phyloP scores from a whole-genome alignment of 2,329 filamentous ascomycete species.

The Epichloe coenophiala region DNA sequence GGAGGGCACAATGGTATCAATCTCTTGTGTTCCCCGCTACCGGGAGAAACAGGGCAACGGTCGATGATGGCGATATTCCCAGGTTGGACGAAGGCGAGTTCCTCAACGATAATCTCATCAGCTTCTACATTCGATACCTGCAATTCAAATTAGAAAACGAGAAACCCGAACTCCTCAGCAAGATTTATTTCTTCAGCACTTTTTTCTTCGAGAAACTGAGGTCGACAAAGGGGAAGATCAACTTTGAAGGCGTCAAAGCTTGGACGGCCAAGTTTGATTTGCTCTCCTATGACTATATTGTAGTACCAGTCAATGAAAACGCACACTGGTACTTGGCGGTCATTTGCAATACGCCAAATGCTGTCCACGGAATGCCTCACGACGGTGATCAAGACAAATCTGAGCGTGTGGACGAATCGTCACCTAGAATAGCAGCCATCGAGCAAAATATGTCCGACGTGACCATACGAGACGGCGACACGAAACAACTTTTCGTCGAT shows the following conservation, averaged over 20 bases:
- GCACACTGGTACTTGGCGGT: conserved; percentile 91
- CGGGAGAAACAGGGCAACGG: conserved; percentile 47
- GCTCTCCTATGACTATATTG: conserved; percentile 73
- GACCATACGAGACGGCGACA: conserved; percentile 11
- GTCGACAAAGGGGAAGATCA: conserved; percentile 48
- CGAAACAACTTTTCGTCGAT: neutral
- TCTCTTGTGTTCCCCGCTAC: conserved; percentile 48
- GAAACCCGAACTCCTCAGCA: conserved; percentile 41
- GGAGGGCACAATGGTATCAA: conserved; percentile 39
- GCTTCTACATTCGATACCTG: conserved; percentile 70
- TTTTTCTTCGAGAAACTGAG: conserved; percentile 79
- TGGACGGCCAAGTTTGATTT: conserved; percentile 85
- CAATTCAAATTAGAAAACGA: conserved; percentile 45
- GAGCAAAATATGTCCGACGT: conserved; percentile 12
- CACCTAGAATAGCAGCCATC: conserved; percentile 7
- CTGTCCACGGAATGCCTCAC: conserved; percentile 25
- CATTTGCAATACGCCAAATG: conserved; percentile 71
- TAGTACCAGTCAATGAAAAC: conserved; percentile 82
- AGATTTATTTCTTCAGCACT: conserved; percentile 88
- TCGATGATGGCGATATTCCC: conserved; percentile 59
- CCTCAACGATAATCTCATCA: conserved; percentile 84
- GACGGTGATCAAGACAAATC: conserved; percentile 6
- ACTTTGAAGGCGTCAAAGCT: conserved; percentile 70
- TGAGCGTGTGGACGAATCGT: neutral
- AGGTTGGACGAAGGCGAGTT: conserved; percentile 74